Conservation (phyloP, 129 eudicot genomes). For the Centaurea solstitialis region DNA sequence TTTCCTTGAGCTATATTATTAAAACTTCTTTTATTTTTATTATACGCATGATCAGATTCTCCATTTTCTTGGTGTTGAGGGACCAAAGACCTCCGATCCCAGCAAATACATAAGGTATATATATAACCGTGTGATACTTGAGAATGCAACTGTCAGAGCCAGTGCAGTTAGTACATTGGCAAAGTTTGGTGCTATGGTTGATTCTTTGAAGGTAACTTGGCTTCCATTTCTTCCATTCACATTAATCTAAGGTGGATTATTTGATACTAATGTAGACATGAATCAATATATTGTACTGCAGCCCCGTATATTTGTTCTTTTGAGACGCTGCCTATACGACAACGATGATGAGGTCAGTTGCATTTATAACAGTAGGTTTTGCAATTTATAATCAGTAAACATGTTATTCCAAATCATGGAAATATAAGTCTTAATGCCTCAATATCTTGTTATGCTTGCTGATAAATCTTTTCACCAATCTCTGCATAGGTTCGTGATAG, state of each 20-base stretch:
- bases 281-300: constrained; percentile 43
- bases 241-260: background rate
- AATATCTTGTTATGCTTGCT: background rate
- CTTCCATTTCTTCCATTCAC: background rate
- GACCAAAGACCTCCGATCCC: constrained; percentile 96
- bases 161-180: constrained; percentile 95
- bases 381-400: background rate
- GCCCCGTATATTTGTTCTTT: constrained; percentile 77
- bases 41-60: constrained; percentile 51
- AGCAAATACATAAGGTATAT: constrained; percentile 92
- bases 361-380: background rate
- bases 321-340: constrained; percentile 87
- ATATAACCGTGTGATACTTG: constrained; percentile 91
- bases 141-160: constrained; percentile 96
- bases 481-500: constrained; percentile 88
- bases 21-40: background rate
- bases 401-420: background rate
- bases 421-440: background rate
- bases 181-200: constrained; percentile 86
- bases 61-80: constrained; percentile 96
- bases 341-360: constrained; percentile 92
- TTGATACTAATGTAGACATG: background rate
- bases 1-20: constrained; percentile 1
- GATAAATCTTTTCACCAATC: background rate
- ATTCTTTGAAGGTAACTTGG: constrained; percentile 67